phyloP scores from a whole-genome alignment of 805 yeast genomes.

The Nadsonia fulvescens region DNA sequence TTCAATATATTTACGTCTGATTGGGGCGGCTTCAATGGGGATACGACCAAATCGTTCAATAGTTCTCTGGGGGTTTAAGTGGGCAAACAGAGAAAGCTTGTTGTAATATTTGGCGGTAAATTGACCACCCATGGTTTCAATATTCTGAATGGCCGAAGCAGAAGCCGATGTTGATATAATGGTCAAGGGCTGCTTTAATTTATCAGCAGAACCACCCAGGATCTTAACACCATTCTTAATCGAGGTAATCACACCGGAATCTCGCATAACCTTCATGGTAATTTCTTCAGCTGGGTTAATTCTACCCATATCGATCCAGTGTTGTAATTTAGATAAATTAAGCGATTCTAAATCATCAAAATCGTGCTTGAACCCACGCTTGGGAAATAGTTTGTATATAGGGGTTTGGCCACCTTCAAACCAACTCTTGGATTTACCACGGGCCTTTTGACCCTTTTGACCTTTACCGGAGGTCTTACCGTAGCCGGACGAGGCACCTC shows the following conservation, averaged over 20 bases:
- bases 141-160: conserved; percentile 46
- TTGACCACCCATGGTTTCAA: conserved; percentile 57
- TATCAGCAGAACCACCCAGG: conserved; percentile 65
- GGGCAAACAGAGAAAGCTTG: conserved; percentile 46
- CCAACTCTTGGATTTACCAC: conserved; percentile 80
- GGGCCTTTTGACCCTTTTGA: conserved; percentile 96
- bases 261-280: no score
- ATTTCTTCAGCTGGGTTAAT: no score
- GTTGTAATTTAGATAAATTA: conserved; percentile 32
- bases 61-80: conserved; percentile 4
- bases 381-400: conserved; percentile 64
- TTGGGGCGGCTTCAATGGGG: conserved; percentile 77
- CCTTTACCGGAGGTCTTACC: conserved; percentile 97
- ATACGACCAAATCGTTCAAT: conserved; percentile 36
- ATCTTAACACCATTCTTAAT: conserved; percentile 68
- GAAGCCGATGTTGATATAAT: conserved; percentile 42
- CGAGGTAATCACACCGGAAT: no score
- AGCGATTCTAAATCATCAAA: conserved; percentile 5
- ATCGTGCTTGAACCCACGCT: conserved; percentile 25
- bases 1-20: conserved; percentile 58
- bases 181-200: no score
- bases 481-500: conserved; percentile 77
- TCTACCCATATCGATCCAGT: conserved; percentile 50
- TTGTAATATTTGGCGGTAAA: conserved; percentile 58
- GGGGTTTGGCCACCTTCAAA: conserved; percentile 99